Evolutionary conservation across 805 yeast species (phyloP), one percentile per base, ranked within the genome.

Genomic region (Middelhovenomyces tepae): DNA sequence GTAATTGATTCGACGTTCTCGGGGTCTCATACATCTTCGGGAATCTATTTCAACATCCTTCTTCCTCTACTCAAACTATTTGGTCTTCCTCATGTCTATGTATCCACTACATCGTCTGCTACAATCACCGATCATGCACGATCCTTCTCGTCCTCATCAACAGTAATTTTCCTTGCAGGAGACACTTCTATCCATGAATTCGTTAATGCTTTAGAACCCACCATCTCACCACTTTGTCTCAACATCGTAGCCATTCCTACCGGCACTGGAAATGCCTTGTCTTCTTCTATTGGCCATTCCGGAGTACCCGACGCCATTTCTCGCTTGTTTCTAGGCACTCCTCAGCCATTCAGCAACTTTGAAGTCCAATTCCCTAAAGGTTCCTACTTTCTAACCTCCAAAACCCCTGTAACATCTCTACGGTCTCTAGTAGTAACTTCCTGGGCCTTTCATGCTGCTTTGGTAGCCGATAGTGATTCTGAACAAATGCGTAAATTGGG

Each of bases 211-310:
- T 51, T 68, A 17, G 48, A 41, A 8, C 43, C 46, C 3, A 22
- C 34, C 4, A 15, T 4, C 16, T 31, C 34, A 7, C 10, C 32
- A n/a, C 34, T 45, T 32, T 31, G 47, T 2, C 37, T 60, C 4
- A 42, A 37, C 7, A 37, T 62, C 11, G 43, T 40, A 1, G 46
- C 60, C 17, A 52, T 87, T 10, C 94, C 95, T 0, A 64, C 75
- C 38, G 96, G 96, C 1, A 79, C 94, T 1, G 96, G 94, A 0
- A 87, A 87, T 52, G 86, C 94, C 1, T 61, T 84, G 38, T 71
- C 83, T 2, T 67, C 70, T 16, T 78, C 94, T 0, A 44, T 76
- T 2, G 75, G 73, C 44, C 31, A 44, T 43, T 3, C 20, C 7
- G 14, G 48, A 30, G 50, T 58, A 5, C 33, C 51, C 7, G 38